Conservation (phyloP, 495 filamentous ascomycete genomes). For the Saxispiralis lemnorum region DNA sequence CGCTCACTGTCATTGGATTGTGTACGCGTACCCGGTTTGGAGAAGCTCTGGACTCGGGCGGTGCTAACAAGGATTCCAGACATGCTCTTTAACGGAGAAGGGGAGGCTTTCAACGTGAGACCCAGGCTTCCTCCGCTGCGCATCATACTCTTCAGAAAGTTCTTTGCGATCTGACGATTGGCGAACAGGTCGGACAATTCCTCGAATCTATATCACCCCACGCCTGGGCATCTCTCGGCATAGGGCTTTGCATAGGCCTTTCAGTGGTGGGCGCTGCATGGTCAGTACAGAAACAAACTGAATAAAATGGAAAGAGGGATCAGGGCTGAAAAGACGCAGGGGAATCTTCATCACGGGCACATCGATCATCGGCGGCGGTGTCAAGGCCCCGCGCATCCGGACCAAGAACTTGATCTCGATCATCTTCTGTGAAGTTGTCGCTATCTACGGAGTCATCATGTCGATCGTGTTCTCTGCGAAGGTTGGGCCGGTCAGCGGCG, state of each 20-base stretch:
- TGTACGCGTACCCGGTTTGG: slow-evolving; percentile 54
- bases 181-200: slow-evolving; percentile 67
- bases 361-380: slow-evolving; percentile 93
- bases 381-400: slow-evolving; percentile 85
- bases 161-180: slow-evolving; percentile 5
- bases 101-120: slow-evolving; percentile 88
- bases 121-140: not conserved
- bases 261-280: slow-evolving; percentile 95
- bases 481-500: slow-evolving; percentile 37
- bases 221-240: slow-evolving; percentile 80
- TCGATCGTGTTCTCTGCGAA: slow-evolving; percentile 92
- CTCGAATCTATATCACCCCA: slow-evolving; percentile 87
- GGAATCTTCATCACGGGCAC: slow-evolving; percentile 98
- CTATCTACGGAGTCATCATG: slow-evolving; percentile 99
- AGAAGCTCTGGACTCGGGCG: no score
- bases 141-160: not conserved
- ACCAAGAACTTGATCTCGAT: slow-evolving; percentile 99
- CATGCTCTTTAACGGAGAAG: slow-evolving; percentile 92
- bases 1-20: slow-evolving; percentile 66
- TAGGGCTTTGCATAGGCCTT: slow-evolving; percentile 83
- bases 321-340: slow-evolving; percentile 37
- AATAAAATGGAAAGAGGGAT: not conserved
- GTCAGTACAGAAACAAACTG: slow-evolving; percentile 34
- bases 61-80: slow-evolving; percentile 43
- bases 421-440: slow-evolving; percentile 99